Base-by-base conservation (phyloP, 1,284 basidiomycete genomes). In the Psilocybe mexicana region DNA sequence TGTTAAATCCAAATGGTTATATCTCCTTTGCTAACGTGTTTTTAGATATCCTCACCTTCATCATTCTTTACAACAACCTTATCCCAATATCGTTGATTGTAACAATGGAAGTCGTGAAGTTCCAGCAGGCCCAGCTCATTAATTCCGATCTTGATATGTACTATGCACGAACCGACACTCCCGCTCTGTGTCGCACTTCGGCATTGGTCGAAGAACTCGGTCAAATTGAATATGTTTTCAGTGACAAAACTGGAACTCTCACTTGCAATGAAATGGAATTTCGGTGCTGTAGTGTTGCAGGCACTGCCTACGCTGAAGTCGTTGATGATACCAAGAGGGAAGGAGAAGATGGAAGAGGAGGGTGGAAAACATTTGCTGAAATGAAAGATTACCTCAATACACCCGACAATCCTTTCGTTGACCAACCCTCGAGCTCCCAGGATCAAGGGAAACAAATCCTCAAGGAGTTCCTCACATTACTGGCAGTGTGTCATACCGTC, bases 251-350 rank as follows among this genome's bases (percentile, higher is more conserved):
- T 0, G 96, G 96, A 3, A 99, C 97, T 0, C 80, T 99, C 36
- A 99, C 96, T 2, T 85, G 94, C 59, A 99, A 99, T 75, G 93
- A 97, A 74, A 99, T 99, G 97, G 95, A 98, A 75, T 99, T 99
- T 74, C 86, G 88, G 26, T 91, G 93, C 72, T 97, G 92, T 69
- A 91, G 87, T 48, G 88, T 99, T 56, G 94, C 84, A 14, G 97
- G 97, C 2, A 83, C 90, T 6, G 89, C 89, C 25, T 99, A 98
- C 72, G 89, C 94, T 0, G 95, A 96, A 62, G 81, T 84, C 6
- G 91, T 96, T 4, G 94, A 96, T 66, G 94, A 96, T 64, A 81
- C 83, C 66, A 89, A 88, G 71, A 82, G 88, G 24, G 86, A 86
- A 60, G 76, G 74, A 26, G 83, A 84, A 60, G 86, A 87, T 58